These are phyloP conservation scores for Puccinia novopanici DNA, from an alignment of 1,284 basidiomycete species.

Conservation along the genomic window DNA sequence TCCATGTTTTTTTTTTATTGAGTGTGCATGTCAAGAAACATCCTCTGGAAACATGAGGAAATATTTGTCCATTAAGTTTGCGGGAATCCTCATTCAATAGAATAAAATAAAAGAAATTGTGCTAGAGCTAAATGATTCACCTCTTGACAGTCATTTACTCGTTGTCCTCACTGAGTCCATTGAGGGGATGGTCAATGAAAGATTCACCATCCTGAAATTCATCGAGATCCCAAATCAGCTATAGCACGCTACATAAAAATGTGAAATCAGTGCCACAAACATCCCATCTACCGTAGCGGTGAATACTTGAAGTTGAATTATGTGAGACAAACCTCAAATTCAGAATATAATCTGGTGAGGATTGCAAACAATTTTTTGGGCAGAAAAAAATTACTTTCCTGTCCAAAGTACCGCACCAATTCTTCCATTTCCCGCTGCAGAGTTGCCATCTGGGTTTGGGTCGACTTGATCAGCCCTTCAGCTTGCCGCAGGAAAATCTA, in stretches of 20 bases:
- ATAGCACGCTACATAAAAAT: conserved; percentile 8
- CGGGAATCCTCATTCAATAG: not conserved
- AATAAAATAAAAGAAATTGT: not conserved
- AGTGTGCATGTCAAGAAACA: not conserved
- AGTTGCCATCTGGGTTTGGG: conserved; percentile 11
- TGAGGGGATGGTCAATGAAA: not conserved
- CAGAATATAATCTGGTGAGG: conserved; percentile 32
- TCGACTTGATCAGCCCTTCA: conserved; percentile 13
- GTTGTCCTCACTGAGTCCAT: not conserved
- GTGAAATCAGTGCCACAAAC: not conserved
- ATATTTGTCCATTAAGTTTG: not conserved
- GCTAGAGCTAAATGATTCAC: not conserved
- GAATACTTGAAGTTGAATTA: not conserved
- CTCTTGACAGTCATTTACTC: conserved; percentile 7
- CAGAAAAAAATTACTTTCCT: conserved; percentile 20
- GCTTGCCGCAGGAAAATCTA: conserved; percentile 27
- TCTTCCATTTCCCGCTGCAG: conserved; percentile 18
- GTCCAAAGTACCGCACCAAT: conserved; percentile 32
- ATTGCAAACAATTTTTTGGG: conserved; percentile 33
- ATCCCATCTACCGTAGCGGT: no score
- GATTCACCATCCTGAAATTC: not conserved
- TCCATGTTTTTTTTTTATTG: not conserved
- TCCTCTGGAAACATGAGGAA: not conserved
- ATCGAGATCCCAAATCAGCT: conserved; percentile 9
- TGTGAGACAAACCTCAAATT: conserved; percentile 27